Base-by-base conservation (phyloP, 2,329 filamentous ascomycete genomes). In the Lachnellula suecica region DNA sequence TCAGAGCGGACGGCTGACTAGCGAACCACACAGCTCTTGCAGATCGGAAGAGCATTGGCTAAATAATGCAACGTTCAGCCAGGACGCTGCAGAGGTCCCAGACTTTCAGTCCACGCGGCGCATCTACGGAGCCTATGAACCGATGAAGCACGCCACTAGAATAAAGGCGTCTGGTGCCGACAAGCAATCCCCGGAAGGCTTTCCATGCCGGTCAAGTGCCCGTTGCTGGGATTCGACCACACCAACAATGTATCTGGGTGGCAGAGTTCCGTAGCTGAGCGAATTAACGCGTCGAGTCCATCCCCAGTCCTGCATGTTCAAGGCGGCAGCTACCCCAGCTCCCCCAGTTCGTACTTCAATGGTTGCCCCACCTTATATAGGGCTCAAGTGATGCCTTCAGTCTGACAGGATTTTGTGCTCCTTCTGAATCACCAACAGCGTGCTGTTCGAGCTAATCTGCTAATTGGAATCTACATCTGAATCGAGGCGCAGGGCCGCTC, bases 81-180 rank as follows among this genome's bases (percentile, higher is more conserved):
- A 38, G 38, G 51, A 52, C 40, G 49, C 40, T 42, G 51, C 46
- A 52, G 22, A 5, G 24, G 23, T 38, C 43, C 37, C 25, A 24
- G 31, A 34, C 35, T 34, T 34, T 34, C 31, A 34, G 2, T n/a
- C 31, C 7, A n/a, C n/a, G 3, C 13, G n/a, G 13, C 31, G 11
- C n/a, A 34, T 15, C 9, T 11, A 6, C 31, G 31, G 13, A n/a
- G 31, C 31, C 13, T 34, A 34, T 34, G 13, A 34, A n/a, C 13
- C 31, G n/a, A n/a, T n/a, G 13, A 4, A 34, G 31, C n/a, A n/a
- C 13, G 9, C 31, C 31, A 34, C 31, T 34, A 11, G n/a, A n/a
- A 34, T 15, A 6, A n/a, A 15, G 11, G 13, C n/a, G n/a, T n/a
- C n/a, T n/a, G n/a, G n/a, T n/a, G n/a, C n/a, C n/a, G n/a, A n/a